These are phyloP conservation scores for Laburnicola sp. DNA, from an alignment of 2,329 filamentous ascomycete species.

Conservation along the genomic window DNA sequence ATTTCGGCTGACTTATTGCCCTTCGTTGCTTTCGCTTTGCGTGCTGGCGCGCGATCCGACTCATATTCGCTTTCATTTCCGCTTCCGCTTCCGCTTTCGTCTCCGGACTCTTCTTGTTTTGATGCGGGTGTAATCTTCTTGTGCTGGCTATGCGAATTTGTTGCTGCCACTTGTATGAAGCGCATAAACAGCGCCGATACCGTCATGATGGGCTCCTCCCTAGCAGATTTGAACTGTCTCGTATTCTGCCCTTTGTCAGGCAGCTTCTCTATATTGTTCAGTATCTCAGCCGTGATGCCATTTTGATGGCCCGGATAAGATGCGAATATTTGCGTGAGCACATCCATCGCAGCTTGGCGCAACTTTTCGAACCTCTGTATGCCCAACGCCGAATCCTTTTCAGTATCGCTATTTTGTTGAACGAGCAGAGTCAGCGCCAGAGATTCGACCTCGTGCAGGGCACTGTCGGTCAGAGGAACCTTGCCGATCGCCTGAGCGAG, in stretches of 20 bases:
- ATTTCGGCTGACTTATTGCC: slow-evolving; percentile 24
- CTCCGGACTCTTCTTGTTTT: slow-evolving; percentile 40
- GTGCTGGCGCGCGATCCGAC: slow-evolving; percentile 19
- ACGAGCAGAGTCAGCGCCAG: slow-evolving; percentile 84
- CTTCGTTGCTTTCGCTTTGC: slow-evolving; percentile 16
- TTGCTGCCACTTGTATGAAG: slow-evolving; percentile 88
- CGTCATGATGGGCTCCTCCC: slow-evolving; percentile 87
- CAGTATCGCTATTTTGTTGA: slow-evolving; percentile 85
- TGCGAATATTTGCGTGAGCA: slow-evolving; percentile 87
- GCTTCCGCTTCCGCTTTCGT: slow-evolving; percentile 29
- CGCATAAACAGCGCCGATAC: slow-evolving; percentile 95
- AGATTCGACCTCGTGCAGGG: slow-evolving; percentile 82
- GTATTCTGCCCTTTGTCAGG: slow-evolving; percentile 92
- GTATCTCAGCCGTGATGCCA: slow-evolving; percentile 85
- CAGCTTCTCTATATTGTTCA: slow-evolving; percentile 88
- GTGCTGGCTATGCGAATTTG: slow-evolving; percentile 32
- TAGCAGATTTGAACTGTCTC: slow-evolving; percentile 84
- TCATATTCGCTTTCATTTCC: slow-evolving; percentile 33
- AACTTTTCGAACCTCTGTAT: slow-evolving; percentile 85
- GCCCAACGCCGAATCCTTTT: slow-evolving; percentile 87
- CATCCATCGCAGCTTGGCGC: slow-evolving; percentile 93
- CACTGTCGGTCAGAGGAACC: slow-evolving; percentile 82
- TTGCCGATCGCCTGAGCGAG: slow-evolving; percentile 77
- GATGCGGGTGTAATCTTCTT: slow-evolving; percentile 21
- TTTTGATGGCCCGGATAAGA: slow-evolving; percentile 78